These are phyloP conservation scores for Arctium lappa DNA, from an alignment of 129 eudicot species.

Conservation along the genomic window DNA sequence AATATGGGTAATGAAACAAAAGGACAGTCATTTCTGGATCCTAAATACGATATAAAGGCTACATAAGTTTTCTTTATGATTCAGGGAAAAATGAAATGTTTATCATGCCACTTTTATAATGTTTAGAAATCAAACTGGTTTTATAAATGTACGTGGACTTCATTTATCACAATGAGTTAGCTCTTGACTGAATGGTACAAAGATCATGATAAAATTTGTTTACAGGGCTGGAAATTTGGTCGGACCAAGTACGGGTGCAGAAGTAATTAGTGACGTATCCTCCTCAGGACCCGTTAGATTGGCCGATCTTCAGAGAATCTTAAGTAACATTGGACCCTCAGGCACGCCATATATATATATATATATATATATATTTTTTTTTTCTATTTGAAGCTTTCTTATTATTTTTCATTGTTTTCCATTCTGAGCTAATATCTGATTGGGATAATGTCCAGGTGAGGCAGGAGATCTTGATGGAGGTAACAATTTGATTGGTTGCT, in stretches of 20 bases:
- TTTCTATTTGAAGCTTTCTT: neutral
- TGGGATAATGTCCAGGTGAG: constrained; percentile 36
- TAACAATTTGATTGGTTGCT: constrained; percentile 15
- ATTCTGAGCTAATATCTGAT: constrained; percentile 7
- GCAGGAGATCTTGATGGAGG: constrained; percentile 84
- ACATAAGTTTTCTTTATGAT: neutral
- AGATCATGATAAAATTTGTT: neutral
- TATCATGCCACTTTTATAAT: no score
- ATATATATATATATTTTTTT: no score
- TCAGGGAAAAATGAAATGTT: neutral
- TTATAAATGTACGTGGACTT: neutral
- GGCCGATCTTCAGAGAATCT: constrained; percentile 84
- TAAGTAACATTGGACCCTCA: constrained; percentile 79
- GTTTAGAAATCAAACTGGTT: neutral
- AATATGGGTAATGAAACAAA: no score
- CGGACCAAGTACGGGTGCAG: constrained; percentile 76
- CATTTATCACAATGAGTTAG: neutral
- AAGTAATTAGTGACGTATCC: constrained; percentile 75
- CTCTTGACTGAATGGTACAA: neutral
- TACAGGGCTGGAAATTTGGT: constrained; percentile 90
- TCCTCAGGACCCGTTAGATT: constrained; percentile 94
- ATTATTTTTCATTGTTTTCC: neutral
- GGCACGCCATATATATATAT: constrained; percentile 54
- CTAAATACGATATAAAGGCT: no score
- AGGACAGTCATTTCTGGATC: no score